Evolutionary conservation across 2,329 filamentous ascomycete species (phyloP).

Genomic region (Fusarium domesticum): DNA sequence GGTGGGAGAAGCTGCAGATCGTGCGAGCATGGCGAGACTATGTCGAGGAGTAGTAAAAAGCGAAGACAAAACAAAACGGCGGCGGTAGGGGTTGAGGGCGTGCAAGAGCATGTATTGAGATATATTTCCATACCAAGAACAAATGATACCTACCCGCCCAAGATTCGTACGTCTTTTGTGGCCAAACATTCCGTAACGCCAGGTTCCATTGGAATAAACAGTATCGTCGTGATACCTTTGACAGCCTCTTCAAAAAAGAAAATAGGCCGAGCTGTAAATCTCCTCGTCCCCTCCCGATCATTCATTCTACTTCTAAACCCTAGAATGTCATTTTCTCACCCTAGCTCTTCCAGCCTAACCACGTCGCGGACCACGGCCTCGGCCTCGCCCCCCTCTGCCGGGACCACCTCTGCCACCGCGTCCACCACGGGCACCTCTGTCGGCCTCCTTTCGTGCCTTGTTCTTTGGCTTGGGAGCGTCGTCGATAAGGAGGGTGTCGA

Average conservation of each 20-base stretch:
- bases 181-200: slow-evolving; percentile 37
- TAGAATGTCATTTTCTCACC: background rate
- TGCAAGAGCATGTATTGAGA: slow-evolving; percentile 31
- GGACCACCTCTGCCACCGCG: slow-evolving; percentile 51
- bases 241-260: slow-evolving; percentile 1
- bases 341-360: slow-evolving; percentile 11
- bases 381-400: slow-evolving; percentile 53
- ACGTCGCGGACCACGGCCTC: slow-evolving; percentile 42
- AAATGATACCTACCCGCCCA: slow-evolving; percentile 29
- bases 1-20: slow-evolving; percentile 92
- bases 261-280: background rate
- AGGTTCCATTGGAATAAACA: slow-evolving; percentile 31
- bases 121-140: slow-evolving; percentile 32
- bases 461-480: slow-evolving; percentile 99
- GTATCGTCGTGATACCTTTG: slow-evolving; percentile 25
- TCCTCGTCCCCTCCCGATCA: background rate
- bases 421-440: slow-evolving; percentile 54
- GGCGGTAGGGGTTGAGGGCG: slow-evolving; percentile 14
- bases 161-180: slow-evolving; percentile 30
- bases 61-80: slow-evolving; percentile 1
- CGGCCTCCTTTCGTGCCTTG: slow-evolving; percentile 92
- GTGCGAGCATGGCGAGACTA: slow-evolving; percentile 73
- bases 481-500: slow-evolving; percentile 94
- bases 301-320: no score
- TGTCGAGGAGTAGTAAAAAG: background rate